Base-by-base conservation (phyloP, 192 early-diverging fungal genomes). In the Umbelopsis ramanniana region DNA sequence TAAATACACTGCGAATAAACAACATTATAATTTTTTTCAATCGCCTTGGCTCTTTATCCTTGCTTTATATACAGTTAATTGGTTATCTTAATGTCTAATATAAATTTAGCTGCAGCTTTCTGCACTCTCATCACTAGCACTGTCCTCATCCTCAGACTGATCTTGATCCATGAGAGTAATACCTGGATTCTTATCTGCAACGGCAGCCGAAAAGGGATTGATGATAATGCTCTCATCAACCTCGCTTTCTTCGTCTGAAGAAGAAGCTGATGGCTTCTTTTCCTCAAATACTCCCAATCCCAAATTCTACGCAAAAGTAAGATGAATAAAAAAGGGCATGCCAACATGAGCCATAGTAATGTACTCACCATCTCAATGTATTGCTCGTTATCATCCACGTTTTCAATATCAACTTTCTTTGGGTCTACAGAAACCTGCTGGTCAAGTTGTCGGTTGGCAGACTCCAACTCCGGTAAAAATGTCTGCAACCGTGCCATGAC, bases 351-450 rank as follows among this genome's bases (percentile, higher is more conserved):
- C 37, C 17, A 52, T 48, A 9, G 68, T 21, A 23, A 71, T 52
- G 12, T 6, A 29, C 66, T 83, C 47, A 75, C 87, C 88, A 82
- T 81, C 57, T 88, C 86, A 40, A 88, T 88, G 63, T 86, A 88
- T 43, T 83, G 82, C 19, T 82, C 86, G 45, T 78, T 78, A 19
- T 86, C 86, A 15, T 84, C 84, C 3, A 88, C 83, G 52, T 84
- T 77, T 43, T 88, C 86, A 67, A 88, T 88, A 68, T 88, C 84
- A 15, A 87, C 68, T 19, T 81, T 48, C 29, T 78, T 79, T 7
- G 84, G 82, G 54, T 87, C 79, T 33, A 72, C 67, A 7, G 69
- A 75, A 11, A 84, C 45, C 6, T 82, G 68, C 45, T 82, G 48
- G 33, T 80, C 72, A 45, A 82, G 73, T 50, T 82, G 73, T 67